Evolutionary conservation across 495 filamentous ascomycete genomes (phyloP).

Genomic region (Astrothelium macrocarpum): DNA sequence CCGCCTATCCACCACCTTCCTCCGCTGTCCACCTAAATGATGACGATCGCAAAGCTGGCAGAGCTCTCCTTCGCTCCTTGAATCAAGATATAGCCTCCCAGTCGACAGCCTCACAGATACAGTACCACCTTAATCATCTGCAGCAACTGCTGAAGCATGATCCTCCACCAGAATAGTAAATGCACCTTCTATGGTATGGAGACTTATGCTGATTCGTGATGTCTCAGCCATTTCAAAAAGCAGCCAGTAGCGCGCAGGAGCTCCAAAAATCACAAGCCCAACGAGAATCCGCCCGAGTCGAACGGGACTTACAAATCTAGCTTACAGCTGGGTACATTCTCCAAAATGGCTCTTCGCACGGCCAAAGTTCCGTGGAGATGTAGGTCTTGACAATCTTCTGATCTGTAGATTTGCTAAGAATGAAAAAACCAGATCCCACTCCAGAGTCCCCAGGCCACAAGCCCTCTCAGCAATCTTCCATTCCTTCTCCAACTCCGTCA

Average conservation of each 20-base stretch:
- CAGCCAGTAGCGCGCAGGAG: not conserved
- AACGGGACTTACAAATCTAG: conserved; percentile 18
- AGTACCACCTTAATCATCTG: conserved; percentile 47
- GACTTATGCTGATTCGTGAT: conserved; percentile 13
- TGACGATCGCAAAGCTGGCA: conserved; percentile 22
- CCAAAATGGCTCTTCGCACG: conserved; percentile 47
- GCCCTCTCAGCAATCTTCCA: not conserved
- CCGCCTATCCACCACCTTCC: conserved; percentile 36
- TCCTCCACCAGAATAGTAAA: conserved; percentile 1
- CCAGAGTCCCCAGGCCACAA: conserved; percentile 24
- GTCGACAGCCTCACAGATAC: conserved; percentile 23
- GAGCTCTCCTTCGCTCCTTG: conserved; percentile 21
- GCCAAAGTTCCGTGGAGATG: conserved; percentile 48
- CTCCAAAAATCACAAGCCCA: conserved; percentile 7
- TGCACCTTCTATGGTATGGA: not conserved
- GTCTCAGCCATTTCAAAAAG: conserved; percentile 58
- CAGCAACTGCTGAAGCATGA: conserved; percentile 59
- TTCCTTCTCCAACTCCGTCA: conserved; percentile 8
- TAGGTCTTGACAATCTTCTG: conserved; percentile 26
- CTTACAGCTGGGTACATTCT: conserved; percentile 44
- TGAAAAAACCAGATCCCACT: conserved; percentile 33
- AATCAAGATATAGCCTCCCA: conserved; percentile 24
- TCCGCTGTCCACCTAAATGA: conserved; percentile 34
- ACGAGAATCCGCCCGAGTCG: not conserved
- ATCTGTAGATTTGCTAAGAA: not conserved